These are phyloP conservation scores for Didymella sp. DNA, from an alignment of 2,329 filamentous ascomycete species.

Conservation along the genomic window DNA sequence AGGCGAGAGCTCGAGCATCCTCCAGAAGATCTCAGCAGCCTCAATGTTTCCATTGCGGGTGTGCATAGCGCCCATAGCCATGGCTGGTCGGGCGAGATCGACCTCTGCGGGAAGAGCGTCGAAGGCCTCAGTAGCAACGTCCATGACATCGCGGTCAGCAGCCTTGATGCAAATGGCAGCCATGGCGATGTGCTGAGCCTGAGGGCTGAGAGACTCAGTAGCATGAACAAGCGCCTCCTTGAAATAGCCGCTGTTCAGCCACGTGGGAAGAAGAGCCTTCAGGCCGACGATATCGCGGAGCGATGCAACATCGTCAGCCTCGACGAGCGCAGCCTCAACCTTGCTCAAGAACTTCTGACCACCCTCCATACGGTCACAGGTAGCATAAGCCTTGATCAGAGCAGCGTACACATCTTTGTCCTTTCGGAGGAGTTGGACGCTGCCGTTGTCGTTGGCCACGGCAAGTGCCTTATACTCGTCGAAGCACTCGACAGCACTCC, in stretches of 20 bases:
- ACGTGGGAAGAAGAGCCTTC: constrained; percentile 79
- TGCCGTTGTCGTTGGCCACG: constrained; percentile 80
- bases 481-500: constrained; percentile 91
- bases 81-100: constrained; percentile 63
- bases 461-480: constrained; percentile 91
- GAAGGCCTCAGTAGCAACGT: constrained; percentile 67
- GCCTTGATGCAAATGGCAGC: constrained; percentile 76
- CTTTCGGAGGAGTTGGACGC: constrained; percentile 71
- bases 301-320: constrained; percentile 60
- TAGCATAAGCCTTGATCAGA: constrained; percentile 87
- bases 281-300: constrained; percentile 76
- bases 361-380: constrained; percentile 79
- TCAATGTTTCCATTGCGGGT: constrained; percentile 81
- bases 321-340: constrained; percentile 67
- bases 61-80: constrained; percentile 85
- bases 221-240: constrained; percentile 77
- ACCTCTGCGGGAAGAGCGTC: constrained; percentile 58
- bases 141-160: constrained; percentile 77
- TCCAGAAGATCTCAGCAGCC: constrained; percentile 81
- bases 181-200: constrained; percentile 69
- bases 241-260: constrained; percentile 73
- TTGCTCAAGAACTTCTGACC: constrained; percentile 86
- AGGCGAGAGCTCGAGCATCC: constrained; percentile 68
- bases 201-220: constrained; percentile 64
- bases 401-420: constrained; percentile 89